Base-by-base conservation (phyloP, 305 asterid genomes). In the Fraxinus platypoda region DNA sequence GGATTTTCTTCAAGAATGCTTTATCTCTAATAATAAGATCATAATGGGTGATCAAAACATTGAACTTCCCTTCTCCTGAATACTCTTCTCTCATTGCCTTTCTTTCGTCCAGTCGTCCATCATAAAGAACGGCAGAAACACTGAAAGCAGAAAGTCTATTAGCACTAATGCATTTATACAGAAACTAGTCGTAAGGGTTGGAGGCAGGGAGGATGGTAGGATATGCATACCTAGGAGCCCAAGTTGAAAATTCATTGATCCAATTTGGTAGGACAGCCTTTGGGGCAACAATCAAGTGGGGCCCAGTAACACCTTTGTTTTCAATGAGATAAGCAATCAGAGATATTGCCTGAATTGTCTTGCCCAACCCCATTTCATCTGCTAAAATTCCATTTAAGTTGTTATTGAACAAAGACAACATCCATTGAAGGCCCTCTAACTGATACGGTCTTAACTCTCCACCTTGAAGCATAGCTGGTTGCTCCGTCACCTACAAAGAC, bases 251-350 rank as follows among this genome's bases (percentile, higher is more conserved):
- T 86, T 97, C 99, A 85, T 85, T 87, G 74, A 91, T 86, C 99
- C 99, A 97, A 88, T 97, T 97, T 54, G 99, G 99, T 73, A 97
- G 93, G 85, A 97, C 99, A 83, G 98, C 99, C 88, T 97, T 97
- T 78, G 99, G 99, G 81, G 99, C 99, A 78, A 97, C 98, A 86
- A 97, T 94, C 93, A 97, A 90, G 89, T 97, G 97, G 28, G 99
- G 99, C 71, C 99, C 99, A 78, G 87, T 82, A 77, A 93, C 99
- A 78, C 91, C 95, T 88, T 96, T 96, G 91, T 93, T 91, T 89
- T 96, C 99, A 77, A 96, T 82, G 86, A 96, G 98, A 89, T 94
- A 94, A 54, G 98, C 98, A 83, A 96, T 90, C 90, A 96, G 91
- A 68, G 99, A 77, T 78, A 96, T 96, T 81, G 99, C 92, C 90